Evolutionary conservation across 2,329 filamentous ascomycete genomes (phyloP).

Genomic region (Talaromyces piceae): DNA sequence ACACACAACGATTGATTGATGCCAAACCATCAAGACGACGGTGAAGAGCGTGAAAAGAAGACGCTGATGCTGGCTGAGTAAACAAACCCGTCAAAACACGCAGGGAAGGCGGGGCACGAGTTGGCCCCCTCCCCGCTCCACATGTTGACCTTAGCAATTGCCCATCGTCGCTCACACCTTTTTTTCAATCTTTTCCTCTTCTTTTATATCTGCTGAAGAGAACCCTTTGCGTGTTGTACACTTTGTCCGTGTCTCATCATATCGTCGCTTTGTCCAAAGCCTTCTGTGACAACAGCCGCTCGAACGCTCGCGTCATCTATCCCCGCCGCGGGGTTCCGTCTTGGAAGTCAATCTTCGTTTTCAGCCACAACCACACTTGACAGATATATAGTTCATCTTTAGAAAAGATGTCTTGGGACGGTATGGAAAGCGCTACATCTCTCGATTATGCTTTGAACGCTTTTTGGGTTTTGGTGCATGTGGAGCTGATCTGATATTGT

Average conservation of each 20-base stretch:
- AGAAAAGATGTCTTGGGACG: constrained; percentile 44
- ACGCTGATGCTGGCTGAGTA: neutral
- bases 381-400: neutral
- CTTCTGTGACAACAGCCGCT: neutral
- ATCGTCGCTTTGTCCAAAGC: neutral
- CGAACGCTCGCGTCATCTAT: neutral
- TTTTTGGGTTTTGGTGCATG: neutral
- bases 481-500: neutral
- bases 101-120: constrained; percentile 7
- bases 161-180: neutral
- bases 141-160: neutral
- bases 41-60: neutral
- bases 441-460: neutral
- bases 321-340: neutral
- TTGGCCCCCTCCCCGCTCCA: constrained; percentile 7
- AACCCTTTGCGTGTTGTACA: neutral
- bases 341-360: neutral
- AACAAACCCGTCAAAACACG: neutral
- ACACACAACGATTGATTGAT: neutral
- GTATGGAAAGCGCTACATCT: constrained; percentile 37
- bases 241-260: neutral
- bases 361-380: neutral
- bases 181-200: neutral
- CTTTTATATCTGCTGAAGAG: neutral
- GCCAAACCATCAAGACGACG: neutral